phyloP scores from a whole-genome alignment of 1,284 basidiomycete species.

The Omphalotus olearius region DNA sequence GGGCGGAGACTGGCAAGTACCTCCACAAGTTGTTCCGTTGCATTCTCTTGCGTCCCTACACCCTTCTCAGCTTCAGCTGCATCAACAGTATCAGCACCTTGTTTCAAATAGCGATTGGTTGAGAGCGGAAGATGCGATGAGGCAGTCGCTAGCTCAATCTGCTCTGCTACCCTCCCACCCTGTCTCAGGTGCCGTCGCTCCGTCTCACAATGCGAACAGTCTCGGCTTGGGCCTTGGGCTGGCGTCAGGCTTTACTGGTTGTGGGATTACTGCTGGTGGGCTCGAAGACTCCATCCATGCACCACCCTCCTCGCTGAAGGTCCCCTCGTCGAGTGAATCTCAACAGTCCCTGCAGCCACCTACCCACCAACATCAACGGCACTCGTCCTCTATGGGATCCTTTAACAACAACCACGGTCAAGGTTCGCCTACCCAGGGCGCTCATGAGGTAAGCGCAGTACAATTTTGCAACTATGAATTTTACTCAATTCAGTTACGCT shows the following conservation, averaged over 20 bases:
- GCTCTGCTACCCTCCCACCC: not conserved
- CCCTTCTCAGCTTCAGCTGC: slow-evolving; percentile 18
- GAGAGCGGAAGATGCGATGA: slow-evolving; percentile 1
- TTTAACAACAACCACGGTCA: slow-evolving; percentile 21
- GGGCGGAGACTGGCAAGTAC: slow-evolving; percentile 14
- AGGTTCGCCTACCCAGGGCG: slow-evolving; percentile 3
- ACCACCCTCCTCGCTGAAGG: slow-evolving; percentile 5
- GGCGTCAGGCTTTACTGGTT: not conserved
- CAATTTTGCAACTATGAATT: slow-evolving; percentile 11
- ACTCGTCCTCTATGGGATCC: slow-evolving; percentile 23
- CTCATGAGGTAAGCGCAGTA: slow-evolving; percentile 9
- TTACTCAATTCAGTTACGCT: slow-evolving; percentile 9
- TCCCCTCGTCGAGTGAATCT: slow-evolving; percentile 6
- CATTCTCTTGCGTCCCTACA: slow-evolving; percentile 7
- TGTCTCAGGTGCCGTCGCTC: not conserved
- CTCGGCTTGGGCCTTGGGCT: slow-evolving; percentile 10
- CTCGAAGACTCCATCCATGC: slow-evolving; percentile 16
- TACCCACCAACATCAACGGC: slow-evolving; percentile 3
- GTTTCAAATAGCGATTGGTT: slow-evolving; percentile 5
- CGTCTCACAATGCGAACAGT: slow-evolving; percentile 8
- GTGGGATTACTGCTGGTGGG: not conserved
- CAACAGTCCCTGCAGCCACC: not conserved
- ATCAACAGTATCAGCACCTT: slow-evolving; percentile 18
- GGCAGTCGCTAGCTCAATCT: slow-evolving; percentile 1
- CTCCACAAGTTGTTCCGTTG: slow-evolving; percentile 8